Base-by-base conservation (phyloP, 768 basidiomycete species). In the Crepidotus variabilis region DNA sequence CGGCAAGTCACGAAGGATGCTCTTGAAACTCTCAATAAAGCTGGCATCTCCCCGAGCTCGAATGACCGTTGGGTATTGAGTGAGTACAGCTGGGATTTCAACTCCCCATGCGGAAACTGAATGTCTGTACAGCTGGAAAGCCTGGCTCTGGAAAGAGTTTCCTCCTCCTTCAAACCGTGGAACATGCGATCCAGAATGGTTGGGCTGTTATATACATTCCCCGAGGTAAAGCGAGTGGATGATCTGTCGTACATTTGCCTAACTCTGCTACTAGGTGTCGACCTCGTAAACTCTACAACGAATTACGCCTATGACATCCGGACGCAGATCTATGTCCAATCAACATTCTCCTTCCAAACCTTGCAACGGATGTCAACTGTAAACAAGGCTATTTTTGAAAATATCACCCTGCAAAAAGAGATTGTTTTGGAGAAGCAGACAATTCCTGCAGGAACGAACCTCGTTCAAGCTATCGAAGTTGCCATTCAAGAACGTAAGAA, bases 131-230 rank as follows among this genome's bases (percentile, higher is more conserved):
- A 93, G 87, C 85, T 58, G 94, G 94, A 13, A 72, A 79, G 6
- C 58, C 80, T 8, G 94, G 94, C 5, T 85, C 81, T 54, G 94
- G 94, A 43, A 97, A 96, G 72, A 90, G 87, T 54, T 84, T 82
- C 58, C 68, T 90, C 8, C 71, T 96, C 28, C 73, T 94, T 8
- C 94, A 97, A 68, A 79, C 87, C 0, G 83, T 90, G 0, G 78
- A 88, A 36, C 85, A 91, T 59, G 86, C 85, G 33, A 62, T 79
- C 9, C 69, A 78, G 2, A 78, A 81, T 20, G 79, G 81, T 23
- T 94, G 92, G 90, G 78, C 95, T 20, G 90, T 93, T 16, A 69
- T 95, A 16, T 97, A 94, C 67, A 80, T 94, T 22, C 92, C 94
- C 2, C 78, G 87, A 71, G 84, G 92, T 90, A 32, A 49, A 78